Conservation (phyloP, 2,329 filamentous ascomycete genomes). For the Colletotrichum acutatum region DNA sequence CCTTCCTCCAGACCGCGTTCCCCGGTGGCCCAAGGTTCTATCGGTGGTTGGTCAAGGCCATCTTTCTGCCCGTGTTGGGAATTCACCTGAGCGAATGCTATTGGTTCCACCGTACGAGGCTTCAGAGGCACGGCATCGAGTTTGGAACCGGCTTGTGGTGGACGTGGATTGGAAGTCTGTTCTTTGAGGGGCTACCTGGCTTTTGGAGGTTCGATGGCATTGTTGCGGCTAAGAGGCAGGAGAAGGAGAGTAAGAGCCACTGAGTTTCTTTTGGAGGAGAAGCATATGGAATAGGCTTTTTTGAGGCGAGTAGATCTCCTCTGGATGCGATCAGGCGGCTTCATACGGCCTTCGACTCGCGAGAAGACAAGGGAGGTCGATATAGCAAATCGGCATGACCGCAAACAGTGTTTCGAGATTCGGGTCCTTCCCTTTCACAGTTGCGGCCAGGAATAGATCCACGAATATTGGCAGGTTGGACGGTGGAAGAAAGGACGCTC, state of each 20-base stretch:
- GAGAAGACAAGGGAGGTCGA: background rate
- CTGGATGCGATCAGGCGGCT: background rate
- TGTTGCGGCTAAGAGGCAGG: slow-evolving; percentile 54
- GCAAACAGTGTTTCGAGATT: background rate
- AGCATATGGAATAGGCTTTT: background rate
- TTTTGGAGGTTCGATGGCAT: slow-evolving; percentile 63
- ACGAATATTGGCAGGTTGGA: background rate
- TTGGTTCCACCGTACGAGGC: slow-evolving; percentile 59
- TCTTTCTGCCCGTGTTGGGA: slow-evolving; percentile 68
- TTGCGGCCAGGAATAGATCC: background rate
- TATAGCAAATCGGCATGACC: background rate
- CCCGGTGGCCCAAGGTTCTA: slow-evolving; percentile 70
- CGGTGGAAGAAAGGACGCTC: too few relatives aligned
- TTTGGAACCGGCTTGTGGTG: slow-evolving; percentile 61
- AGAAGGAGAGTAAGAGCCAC: slow-evolving; percentile 54
- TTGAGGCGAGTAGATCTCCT: background rate
- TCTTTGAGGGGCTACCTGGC: slow-evolving; percentile 64
- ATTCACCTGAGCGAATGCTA: slow-evolving; percentile 75
- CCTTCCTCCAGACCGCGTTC: slow-evolving; percentile 59
- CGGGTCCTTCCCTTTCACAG: background rate
- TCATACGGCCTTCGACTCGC: background rate
- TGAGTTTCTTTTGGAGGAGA: slow-evolving; percentile 38
- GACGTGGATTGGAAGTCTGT: slow-evolving; percentile 62
- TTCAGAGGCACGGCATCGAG: slow-evolving; percentile 60
- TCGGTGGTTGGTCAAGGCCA: slow-evolving; percentile 65